Evolutionary conservation across 1,139 yeast species (phyloP), one percentile per base, ranked within the genome.

Genomic region (Ashbya aceris): DNA sequence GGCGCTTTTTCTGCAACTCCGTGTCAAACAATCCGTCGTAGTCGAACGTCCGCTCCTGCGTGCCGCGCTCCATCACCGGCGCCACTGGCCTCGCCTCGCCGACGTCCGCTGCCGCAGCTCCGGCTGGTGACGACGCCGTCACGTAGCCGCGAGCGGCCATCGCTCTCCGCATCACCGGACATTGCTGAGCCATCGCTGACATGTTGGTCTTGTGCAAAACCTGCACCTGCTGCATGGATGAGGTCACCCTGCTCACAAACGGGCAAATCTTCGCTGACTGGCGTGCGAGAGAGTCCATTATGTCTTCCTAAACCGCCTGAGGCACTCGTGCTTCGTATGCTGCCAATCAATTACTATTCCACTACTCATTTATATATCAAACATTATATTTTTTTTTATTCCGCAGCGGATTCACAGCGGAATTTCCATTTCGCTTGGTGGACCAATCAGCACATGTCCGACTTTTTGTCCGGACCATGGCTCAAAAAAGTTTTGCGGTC

Each of bases 81-180:
- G 47, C 45, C 4, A 34, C 7, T 20, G 52, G 50, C 28, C 49
- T 49, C 14, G 52, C 61, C 40, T 66, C 60, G 30, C 66, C 54
- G 30, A 67, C 55, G 42, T 64, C 57, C 35, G 77, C 74, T 33
- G 77, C 74, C 9, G 51, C 39, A 55, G 52, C 60, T 50, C 56
- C 36, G 12, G 45, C 41, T 10, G 55, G 42, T 40, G 52, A 47
- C 23, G 50, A 47, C 33, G 62, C 54, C 9, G 54, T 51, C 13
- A 56, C 58, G 38, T 53, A 54, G 48, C 59, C 49, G 12, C 44
- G 26, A 13, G 30, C 40, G 30, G 44, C 49, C 33, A 87, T 65
- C 36, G 95, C 95, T 44, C 79, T 78, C 31, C 85, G 84, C 84
- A 87, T 83, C 47, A 86, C 83, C 14, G 97, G 96, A 65, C 96